A percentile compares a stretch with the other conserved stretches of the same genome.
Conservation (phyloP, 805 yeast genomes). For the Barnettozyma vustinii region DNA sequence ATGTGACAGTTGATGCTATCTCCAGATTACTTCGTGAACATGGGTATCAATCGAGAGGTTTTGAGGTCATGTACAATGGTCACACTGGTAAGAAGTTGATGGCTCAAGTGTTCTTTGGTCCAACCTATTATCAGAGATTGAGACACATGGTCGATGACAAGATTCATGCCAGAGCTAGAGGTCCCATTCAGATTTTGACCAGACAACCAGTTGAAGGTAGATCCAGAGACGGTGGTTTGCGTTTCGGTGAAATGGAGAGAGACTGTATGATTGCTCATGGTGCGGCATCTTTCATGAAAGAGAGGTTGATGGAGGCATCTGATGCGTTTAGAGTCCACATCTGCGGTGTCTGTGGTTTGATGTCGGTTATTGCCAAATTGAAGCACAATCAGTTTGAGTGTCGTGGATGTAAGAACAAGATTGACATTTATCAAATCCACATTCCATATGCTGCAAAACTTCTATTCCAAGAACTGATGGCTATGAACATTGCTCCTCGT, state of each 20-base stretch:
- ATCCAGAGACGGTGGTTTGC: constrained; percentile 97
- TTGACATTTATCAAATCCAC: constrained; percentile 94
- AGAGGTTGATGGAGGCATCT: constrained; percentile 97
- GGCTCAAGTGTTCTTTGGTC: constrained; percentile 99
- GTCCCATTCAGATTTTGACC: constrained; percentile 95
- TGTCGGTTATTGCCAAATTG: constrained; percentile 95
- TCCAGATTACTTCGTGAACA: constrained; percentile 88
- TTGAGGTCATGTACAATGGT: constrained; percentile 97
- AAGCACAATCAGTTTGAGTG: constrained; percentile 98
- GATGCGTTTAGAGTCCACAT: constrained; percentile 98
- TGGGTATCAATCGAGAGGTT: constrained; percentile 97
- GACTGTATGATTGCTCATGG: constrained; percentile 99
- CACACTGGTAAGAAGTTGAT: constrained; percentile 96
- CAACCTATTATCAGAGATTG: constrained; percentile 96
- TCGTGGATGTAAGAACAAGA: constrained; percentile 96
- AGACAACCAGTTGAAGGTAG: constrained; percentile 99
- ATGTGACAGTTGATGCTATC: constrained; percentile 95
- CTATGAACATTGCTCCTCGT: constrained; percentile 98
- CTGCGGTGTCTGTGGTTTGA: constrained; percentile 97
- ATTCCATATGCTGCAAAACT: constrained; percentile 98
- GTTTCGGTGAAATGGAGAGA: constrained; percentile 99
- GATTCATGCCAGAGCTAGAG: constrained; percentile 98
- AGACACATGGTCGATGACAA: constrained; percentile 99
- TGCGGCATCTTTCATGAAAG: constrained; percentile 96
- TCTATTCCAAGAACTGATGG: constrained; percentile 98